Evolutionary conservation across 345 rosid genomes (phyloP).

Genomic region (Heritiera littoralis): DNA sequence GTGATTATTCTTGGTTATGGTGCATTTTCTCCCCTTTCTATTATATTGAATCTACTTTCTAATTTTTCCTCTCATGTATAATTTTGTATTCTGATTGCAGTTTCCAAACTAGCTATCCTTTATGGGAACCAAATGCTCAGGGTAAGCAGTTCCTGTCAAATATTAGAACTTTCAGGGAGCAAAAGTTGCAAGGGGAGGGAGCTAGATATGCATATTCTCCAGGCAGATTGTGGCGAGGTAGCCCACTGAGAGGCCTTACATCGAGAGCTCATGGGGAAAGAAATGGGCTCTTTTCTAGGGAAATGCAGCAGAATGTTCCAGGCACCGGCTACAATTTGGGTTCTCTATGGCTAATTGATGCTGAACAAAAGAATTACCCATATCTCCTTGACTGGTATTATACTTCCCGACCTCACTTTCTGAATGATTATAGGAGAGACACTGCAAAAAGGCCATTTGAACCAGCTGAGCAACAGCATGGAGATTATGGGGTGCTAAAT

Average conservation of each 20-base stretch:
- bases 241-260: constrained; percentile 29
- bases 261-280: constrained; percentile 46
- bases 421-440: constrained; percentile 29
- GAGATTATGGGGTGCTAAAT: constrained; percentile 53
- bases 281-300: constrained; percentile 48
- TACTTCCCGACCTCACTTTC: constrained; percentile 45
- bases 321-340: constrained; percentile 45
- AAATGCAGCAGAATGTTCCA: constrained; percentile 39
- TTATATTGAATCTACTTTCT: neutral
- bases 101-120: constrained; percentile 83
- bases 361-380: constrained; percentile 71
- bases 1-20: neutral
- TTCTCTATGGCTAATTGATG: constrained; percentile 68
- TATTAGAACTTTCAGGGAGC: constrained; percentile 80
- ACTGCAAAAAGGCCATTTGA: constrained; percentile 24
- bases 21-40: neutral
- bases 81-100: constrained; percentile 45
- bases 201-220: constrained; percentile 46
- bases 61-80: neutral
- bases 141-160: constrained; percentile 81
- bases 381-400: constrained; percentile 95
- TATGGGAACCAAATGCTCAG: constrained; percentile 77
- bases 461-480: constrained; percentile 35
- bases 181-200: constrained; percentile 55
- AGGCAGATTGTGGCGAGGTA: constrained; percentile 46